Base-by-base conservation (phyloP, 768 basidiomycete genomes). In the Naganishia friedmannii region DNA sequence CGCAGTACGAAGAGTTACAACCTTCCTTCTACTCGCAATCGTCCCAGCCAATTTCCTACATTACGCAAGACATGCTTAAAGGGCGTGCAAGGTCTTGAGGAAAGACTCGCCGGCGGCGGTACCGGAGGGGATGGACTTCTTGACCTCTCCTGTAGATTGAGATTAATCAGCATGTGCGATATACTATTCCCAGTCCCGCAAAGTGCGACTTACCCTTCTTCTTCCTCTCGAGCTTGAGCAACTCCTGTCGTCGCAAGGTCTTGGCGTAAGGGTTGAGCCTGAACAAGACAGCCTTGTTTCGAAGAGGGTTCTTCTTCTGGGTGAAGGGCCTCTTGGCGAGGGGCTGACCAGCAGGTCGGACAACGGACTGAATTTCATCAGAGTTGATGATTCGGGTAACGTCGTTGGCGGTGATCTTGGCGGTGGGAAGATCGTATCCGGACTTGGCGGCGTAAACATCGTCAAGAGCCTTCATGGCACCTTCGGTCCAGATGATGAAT, bases 401-500 rank as follows among this genome's bases (percentile, higher is more conserved):
- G 77, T 99, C 95, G 66, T 94, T 90, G 86, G 97, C 93, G 83
- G 88, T 81, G 83, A 98, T 94, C 88, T 99, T 99, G 82, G 95
- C 89, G 45, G 90, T 86, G 73, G 96, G 96, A 73, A 99, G 88
- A 83, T 67, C 75, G 77, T 76, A 81, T 69, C 78, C 78, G 73
- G 79, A 77, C 73, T 81, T 81, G 75, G 94, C 97, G 67, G 95
- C 96, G 82, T 90, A 99, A 73, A 98, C 88, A 75, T 92, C 89
- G 82, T 98, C 96, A 68, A 99, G 90, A 74, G 91, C 87, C 66
- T 84, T 86, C 82, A 98, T 96, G 31, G 96, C 96, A 77, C 86
- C 86, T 84, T 95, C 90, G 72, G 96, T 98, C 96, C 96, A 99
- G 86, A 99, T 95, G 82, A 97, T 86, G 85, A 99, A 99, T 73